Evolutionary conservation across 2,329 filamentous ascomycete genomes (phyloP), one percentile per base, ranked within the genome.

Genomic region (Madurella fahalii): DNA sequence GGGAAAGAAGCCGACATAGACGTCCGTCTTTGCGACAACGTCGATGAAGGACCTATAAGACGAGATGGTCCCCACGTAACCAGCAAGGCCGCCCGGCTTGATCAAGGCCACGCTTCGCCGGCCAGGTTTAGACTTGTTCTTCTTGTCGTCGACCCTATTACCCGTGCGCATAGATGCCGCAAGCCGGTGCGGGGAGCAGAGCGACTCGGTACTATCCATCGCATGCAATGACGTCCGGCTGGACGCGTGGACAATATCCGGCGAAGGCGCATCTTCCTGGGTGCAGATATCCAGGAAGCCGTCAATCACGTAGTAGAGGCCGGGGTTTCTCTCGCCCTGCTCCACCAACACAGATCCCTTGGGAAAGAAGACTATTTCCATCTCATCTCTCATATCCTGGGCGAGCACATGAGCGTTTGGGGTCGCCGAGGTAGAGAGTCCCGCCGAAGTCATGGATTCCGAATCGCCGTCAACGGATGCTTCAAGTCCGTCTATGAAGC

Each of bases 301-400:
- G 68, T 99, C 94, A 47, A 99, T 88, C 2, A 99, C 93, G 71
- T 99, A 99, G 73, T 99, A 99, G 0, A 99, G 71, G 0, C 94
- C 94, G 0, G 94, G 94, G 63, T 95, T 96, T n/a, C 94, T 83
- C 69, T 99, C 94, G 9, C 94, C 93, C 72, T 97, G 92, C 66
- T 99, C 94, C 0, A 99, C 92, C 15, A 99, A 79, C 0, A 99
- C 88, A 1, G 94, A 93, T 2, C 89, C 92, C 69, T 97, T 90
- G 0, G 92, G 93, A 61, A 99, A 99, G 73, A 89, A 97, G 5
- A 99, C 94, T 61, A 99, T 96, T 67, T 99, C 94, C 2, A 97
- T 83, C 50, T 99, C 94, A 58, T 95, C 87, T 59, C 87, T 87
- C 72, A 97, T 81, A 58, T 97, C 93, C 55, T 90, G 84, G 4